Conservation (phyloP, 2,329 filamentous ascomycete species). For the Myriangium duriaei region DNA sequence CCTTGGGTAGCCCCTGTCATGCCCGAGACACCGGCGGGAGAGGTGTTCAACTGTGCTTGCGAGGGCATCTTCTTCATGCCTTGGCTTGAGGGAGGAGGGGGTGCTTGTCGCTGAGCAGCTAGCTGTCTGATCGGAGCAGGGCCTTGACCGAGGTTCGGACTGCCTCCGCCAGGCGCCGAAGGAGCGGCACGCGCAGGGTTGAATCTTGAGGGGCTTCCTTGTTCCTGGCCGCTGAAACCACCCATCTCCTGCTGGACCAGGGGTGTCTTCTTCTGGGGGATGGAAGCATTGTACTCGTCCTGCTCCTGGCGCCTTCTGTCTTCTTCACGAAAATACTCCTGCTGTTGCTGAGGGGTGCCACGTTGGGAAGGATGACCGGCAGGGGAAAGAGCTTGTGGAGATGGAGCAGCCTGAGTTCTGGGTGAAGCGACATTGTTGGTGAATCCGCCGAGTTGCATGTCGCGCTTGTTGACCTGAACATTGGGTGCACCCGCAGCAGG, state of each 20-base stretch:
- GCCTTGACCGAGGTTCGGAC: slow-evolving; percentile 43
- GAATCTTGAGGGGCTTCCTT: slow-evolving; percentile 51
- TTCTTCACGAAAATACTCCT: slow-evolving; percentile 23
- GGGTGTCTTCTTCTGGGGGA: slow-evolving; percentile 69
- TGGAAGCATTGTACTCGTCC: slow-evolving; percentile 68
- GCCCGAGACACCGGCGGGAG: slow-evolving; percentile 5
- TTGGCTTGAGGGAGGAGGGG: slow-evolving; percentile 47
- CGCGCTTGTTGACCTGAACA: slow-evolving; percentile 49
- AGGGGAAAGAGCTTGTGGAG: slow-evolving; percentile 10
- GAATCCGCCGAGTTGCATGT: slow-evolving; percentile 37
- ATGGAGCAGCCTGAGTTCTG: slow-evolving; percentile 30
- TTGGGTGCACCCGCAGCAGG: slow-evolving; percentile 56
- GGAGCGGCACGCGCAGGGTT: slow-evolving; percentile 78
- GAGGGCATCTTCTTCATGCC: slow-evolving; percentile 10
- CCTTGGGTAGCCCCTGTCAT: background rate
- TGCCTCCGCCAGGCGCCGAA: slow-evolving; percentile 35
- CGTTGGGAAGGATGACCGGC: slow-evolving; percentile 10
- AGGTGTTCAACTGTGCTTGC: slow-evolving; percentile 18
- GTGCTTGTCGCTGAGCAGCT: slow-evolving; percentile 68
- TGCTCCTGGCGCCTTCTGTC: slow-evolving; percentile 39
- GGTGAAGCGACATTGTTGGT: slow-evolving; percentile 34
- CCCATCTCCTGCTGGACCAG: slow-evolving; percentile 84
- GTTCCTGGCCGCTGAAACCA: slow-evolving; percentile 43
- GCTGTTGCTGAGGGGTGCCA: slow-evolving; percentile 20
- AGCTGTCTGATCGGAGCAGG: slow-evolving; percentile 36